Percentiles rank a stretch among this genome's conserved stretches.
Conservation (phyloP, 306 rosid species). For the Vigna angularis region DNA sequence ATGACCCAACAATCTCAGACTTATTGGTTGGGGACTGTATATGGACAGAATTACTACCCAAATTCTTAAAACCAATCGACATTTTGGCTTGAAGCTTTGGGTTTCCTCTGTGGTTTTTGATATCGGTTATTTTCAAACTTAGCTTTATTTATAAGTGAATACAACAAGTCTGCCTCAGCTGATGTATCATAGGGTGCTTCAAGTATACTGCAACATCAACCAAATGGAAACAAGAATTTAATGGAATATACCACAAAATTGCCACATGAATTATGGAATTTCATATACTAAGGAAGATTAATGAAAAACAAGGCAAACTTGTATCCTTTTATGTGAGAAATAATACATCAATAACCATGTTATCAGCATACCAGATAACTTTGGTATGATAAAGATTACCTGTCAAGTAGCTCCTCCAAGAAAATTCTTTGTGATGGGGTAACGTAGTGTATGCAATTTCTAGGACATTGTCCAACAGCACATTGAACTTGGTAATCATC, state of each 20-base stretch:
- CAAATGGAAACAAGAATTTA: conserved; percentile 22
- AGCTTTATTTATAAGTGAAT: conserved; percentile 82
- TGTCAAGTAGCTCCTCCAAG: conserved; percentile 83
- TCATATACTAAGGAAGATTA: conserved; percentile 15
- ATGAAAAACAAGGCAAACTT: conserved; percentile 8
- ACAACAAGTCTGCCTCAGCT: conserved; percentile 80
- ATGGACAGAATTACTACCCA: conserved; percentile 9
- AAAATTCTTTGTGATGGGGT: conserved; percentile 90
- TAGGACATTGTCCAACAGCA: conserved; percentile 94
- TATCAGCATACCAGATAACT: not conserved
- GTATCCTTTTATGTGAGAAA: not conserved
- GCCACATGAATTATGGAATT: not conserved
- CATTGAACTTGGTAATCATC: conserved; percentile 85
- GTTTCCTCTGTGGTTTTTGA: conserved; percentile 77
- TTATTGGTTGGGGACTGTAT: not conserved
- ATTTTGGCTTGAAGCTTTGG: conserved; percentile 71
- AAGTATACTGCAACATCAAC: conserved; percentile 63
- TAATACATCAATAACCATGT: not conserved
- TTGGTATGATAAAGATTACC: conserved; percentile 50
- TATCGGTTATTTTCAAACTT: conserved; percentile 84
- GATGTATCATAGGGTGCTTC: conserved; percentile 69
- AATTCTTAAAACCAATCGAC: conserved; percentile 76
- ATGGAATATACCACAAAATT: not conserved
- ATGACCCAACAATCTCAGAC: conserved; percentile 8
- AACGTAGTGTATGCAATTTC: conserved; percentile 87